Evolutionary conservation across 257 asterid genomes (phyloP).

Genomic region (Misopates orontium): DNA sequence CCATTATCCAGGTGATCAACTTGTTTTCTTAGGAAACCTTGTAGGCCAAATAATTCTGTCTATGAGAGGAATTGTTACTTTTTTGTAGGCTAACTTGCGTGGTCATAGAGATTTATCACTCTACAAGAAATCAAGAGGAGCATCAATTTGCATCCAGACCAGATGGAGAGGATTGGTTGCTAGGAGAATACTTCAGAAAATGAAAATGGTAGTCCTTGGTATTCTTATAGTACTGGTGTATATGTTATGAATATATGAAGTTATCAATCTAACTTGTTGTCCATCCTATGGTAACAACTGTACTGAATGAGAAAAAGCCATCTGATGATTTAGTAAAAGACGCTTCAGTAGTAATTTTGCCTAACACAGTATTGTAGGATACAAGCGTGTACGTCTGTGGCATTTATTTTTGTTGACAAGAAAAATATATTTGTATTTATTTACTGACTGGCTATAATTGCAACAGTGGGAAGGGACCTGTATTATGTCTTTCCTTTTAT

Average conservation of each 20-base stretch:
- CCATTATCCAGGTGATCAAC: slow-evolving; percentile 61
- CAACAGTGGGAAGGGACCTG: too few species aligned
- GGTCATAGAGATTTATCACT: slow-evolving; percentile 68
- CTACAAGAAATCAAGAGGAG: slow-evolving; percentile 68
- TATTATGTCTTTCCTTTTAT: too few species aligned
- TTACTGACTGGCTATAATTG: neutral
- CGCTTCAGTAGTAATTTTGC: neutral
- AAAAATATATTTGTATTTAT: neutral
- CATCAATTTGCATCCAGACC: slow-evolving; percentile 68
- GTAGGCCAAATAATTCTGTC: slow-evolving; percentile 13
- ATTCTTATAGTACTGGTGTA: slow-evolving; percentile 12
- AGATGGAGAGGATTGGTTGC: slow-evolving; percentile 90
- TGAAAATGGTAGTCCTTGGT: slow-evolving; percentile 66
- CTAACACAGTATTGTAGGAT: neutral
- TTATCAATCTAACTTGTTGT: neutral
- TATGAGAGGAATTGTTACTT: slow-evolving; percentile 25
- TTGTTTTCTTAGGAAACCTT: slow-evolving; percentile 23
- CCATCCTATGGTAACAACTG: neutral
- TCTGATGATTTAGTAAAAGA: slow-evolving; percentile 13
- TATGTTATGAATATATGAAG: neutral
- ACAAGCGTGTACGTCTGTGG: neutral
- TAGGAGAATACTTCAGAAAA: slow-evolving; percentile 72
- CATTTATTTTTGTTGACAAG: neutral
- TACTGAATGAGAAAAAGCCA: slow-evolving; percentile 10
- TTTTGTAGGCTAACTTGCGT: slow-evolving; percentile 80